Conservation (phyloP, 2,329 filamentous ascomycete genomes). For the Hortaea werneckii region DNA sequence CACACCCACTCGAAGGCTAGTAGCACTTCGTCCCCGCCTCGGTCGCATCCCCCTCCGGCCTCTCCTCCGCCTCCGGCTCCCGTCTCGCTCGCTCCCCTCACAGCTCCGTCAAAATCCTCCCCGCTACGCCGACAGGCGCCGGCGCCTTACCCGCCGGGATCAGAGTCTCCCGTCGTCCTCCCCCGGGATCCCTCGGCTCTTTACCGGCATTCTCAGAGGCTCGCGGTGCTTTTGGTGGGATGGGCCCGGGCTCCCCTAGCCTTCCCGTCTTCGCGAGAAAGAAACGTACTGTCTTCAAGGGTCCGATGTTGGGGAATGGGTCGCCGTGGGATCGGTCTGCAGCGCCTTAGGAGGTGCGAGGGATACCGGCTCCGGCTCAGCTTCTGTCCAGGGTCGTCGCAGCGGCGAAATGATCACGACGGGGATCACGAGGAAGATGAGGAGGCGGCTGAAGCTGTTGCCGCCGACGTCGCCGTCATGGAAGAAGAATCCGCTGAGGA, state of each 20-base stretch:
- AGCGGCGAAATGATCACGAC: constrained; percentile 65
- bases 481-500: constrained; percentile 5
- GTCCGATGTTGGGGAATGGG: constrained; percentile 52
- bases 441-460: constrained; percentile 14
- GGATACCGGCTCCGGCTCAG: constrained; percentile 39
- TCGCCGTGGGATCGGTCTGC: constrained; percentile 15
- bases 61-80: constrained; percentile 45
- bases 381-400: constrained; percentile 48
- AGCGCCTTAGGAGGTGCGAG: not conserved
- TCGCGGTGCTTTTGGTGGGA: constrained; percentile 11
- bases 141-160: constrained; percentile 74
- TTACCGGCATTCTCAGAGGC: constrained; percentile 20
- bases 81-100: constrained; percentile 66
- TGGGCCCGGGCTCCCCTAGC: constrained; percentile 49
- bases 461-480: too few relatives aligned
- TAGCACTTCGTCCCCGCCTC: constrained; percentile 76
- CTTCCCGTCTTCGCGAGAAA: constrained; percentile 66
- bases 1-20: constrained; percentile 63
- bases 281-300: constrained; percentile 74
- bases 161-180: constrained; percentile 43
- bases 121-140: constrained; percentile 64
- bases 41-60: constrained; percentile 38
- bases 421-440: constrained; percentile 22
- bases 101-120: constrained; percentile 87
- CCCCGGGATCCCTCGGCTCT: constrained; percentile 21